These are phyloP conservation scores for Colletotrichum musae DNA, from an alignment of 2,329 filamentous ascomycete species.

Conservation along the genomic window DNA sequence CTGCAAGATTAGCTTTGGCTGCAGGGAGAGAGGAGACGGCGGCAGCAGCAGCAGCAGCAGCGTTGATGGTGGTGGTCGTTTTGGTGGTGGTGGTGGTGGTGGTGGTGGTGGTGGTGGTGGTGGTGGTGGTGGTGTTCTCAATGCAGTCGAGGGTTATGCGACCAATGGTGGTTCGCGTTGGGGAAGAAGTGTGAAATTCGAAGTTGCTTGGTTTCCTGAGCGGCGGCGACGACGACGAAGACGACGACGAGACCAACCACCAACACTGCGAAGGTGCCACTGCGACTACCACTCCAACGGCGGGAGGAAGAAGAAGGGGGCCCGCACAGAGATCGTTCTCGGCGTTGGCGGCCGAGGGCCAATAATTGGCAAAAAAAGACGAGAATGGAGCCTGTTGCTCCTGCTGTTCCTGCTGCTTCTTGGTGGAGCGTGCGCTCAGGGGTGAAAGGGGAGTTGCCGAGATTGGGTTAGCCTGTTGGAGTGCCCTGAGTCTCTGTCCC, in stretches of 20 bases:
- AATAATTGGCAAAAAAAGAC: conserved; percentile 31
- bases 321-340: neutral
- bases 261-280: neutral
- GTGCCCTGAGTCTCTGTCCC: conserved; percentile 35
- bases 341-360: neutral
- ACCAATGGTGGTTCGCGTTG: conserved; percentile 13
- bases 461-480: conserved; percentile 35
- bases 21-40: neutral
- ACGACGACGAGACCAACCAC: neutral
- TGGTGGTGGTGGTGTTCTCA: conserved; percentile 13
- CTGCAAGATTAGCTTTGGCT: conserved; percentile 26
- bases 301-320: neutral
- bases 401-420: neutral
- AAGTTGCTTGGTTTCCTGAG: neutral
- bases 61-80: neutral
- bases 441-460: conserved; percentile 30
- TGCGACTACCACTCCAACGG: conserved; percentile 2
- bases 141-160: conserved; percentile 35
- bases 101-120: conserved; percentile 12
- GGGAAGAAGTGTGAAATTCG: conserved; percentile 14
- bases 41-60: neutral
- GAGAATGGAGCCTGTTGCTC: conserved; percentile 1
- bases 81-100: neutral
- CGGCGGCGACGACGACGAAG: conserved; percentile 5
- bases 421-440: conserved; percentile 32